Base-by-base conservation (phyloP, 495 filamentous ascomycete species). In the Filosporella fistucella region DNA sequence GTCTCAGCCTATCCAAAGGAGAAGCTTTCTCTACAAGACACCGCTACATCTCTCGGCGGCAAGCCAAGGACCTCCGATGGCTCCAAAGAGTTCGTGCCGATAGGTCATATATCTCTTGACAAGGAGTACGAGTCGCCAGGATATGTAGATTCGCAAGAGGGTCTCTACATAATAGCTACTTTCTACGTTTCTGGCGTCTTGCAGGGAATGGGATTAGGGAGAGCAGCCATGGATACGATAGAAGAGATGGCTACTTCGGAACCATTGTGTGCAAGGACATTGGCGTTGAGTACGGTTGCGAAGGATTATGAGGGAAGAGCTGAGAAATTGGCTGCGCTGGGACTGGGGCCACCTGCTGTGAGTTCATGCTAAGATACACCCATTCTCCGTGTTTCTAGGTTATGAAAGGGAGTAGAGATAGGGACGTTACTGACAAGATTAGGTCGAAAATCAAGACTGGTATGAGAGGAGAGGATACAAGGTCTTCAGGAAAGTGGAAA, bases 381-480 rank as follows among this genome's bases (percentile, higher is more conserved):
- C n/a, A n/a, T n/a, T n/a, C n/a, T n/a, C n/a, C n/a, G n/a, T n/a
- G n/a, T n/a, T n/a, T n/a, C n/a, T n/a, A n/a, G n/a, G n/a, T 4
- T 4, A 22, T 18, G 18, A 11, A 33, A 35, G 5, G 32, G n/a
- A 32, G 22, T 20, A 16, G 16, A 20, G 37, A 42, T 45, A 8
- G 23, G 4, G 26, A 28, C 35, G 23, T 21, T 47, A 42, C 34
- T 22, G 21, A 14, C 18, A 2, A 39, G 26, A 35, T n/a, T 16
- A 50, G 64, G 25, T 63, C 26, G 47, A 57, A 16, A 67, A 56
- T 29, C 57, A 77, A 26, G 76, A 75, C 7, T 84, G 75, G 72
- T 86, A 86, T 52, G 70, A 69, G 45, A 75, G 66, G 6, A 80
- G 70, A 18, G 77, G 76, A 23, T 74, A 80, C 24, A 67, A 67